Conservation (phyloP, 2,329 filamentous ascomycete genomes). For the Akanthomyces lecanii region DNA sequence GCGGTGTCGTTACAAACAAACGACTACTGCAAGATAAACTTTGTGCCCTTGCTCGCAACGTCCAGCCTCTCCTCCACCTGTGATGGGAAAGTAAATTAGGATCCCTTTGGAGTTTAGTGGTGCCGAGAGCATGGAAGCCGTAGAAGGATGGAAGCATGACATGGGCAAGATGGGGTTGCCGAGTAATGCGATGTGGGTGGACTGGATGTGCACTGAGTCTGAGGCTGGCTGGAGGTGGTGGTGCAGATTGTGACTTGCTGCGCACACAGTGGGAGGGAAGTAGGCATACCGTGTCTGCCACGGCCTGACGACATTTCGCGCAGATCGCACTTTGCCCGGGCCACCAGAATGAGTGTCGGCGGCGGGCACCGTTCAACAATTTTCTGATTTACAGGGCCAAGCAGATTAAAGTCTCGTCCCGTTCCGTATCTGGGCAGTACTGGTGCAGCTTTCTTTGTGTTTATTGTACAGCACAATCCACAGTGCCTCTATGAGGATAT, state of each 20-base stretch:
- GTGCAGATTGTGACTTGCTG: not conserved
- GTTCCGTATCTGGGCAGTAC: not conserved
- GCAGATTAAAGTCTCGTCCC: too few relatives aligned
- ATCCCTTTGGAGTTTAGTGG: not conserved
- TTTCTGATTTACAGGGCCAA: too few relatives aligned
- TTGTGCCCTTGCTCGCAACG: not conserved
- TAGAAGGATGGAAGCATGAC: conserved; percentile 6
- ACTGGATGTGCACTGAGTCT: not conserved
- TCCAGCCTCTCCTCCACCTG: not conserved
- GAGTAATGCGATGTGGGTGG: not conserved
- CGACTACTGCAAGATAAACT: not conserved
- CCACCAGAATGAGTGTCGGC: not conserved
- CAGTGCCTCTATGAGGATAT: not conserved
- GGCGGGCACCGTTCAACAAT: not conserved
- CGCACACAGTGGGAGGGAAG: not conserved
- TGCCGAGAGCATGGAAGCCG: conserved; percentile 7
- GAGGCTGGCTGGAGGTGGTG: not conserved
- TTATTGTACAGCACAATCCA: not conserved
- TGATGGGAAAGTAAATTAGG: not conserved
- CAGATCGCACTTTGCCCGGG: conserved; percentile 6
- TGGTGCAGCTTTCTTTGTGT: not conserved
- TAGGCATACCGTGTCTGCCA: not conserved
- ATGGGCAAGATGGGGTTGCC: not conserved
- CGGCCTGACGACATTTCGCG: conserved; percentile 14
- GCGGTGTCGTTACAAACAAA: not conserved